Evolutionary conservation across 768 basidiomycete genomes (phyloP).

Genomic region (Lactifluus echinatus): DNA sequence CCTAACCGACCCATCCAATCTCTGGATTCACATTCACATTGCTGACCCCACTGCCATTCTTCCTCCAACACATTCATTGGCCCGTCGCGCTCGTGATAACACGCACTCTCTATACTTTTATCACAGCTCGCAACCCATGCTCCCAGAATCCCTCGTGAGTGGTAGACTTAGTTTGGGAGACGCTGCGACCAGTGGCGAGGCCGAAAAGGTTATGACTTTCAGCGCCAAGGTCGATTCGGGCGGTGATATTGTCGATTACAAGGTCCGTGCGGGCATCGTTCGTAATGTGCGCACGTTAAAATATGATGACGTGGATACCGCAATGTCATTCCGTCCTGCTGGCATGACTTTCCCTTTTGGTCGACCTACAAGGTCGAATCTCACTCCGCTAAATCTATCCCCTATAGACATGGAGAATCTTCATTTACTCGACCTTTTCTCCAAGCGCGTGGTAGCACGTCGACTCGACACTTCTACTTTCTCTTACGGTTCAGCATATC

Average conservation of each 20-base stretch:
- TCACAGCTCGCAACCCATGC: slow-evolving; percentile 58
- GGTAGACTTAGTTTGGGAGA: slow-evolving; percentile 43
- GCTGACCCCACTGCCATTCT: slow-evolving; percentile 85
- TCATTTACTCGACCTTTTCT: slow-evolving; percentile 26
- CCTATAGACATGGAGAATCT: slow-evolving; percentile 23
- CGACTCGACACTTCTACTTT: background rate
- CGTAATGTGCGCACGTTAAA: slow-evolving; percentile 54
- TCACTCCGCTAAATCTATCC: slow-evolving; percentile 2
- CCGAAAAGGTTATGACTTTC: slow-evolving; percentile 67
- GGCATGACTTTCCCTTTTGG: slow-evolving; percentile 38
- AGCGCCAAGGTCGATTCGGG: slow-evolving; percentile 55
- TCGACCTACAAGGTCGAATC: slow-evolving; percentile 10
- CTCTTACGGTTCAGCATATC: background rate
- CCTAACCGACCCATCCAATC: slow-evolving; percentile 43
- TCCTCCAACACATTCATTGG: slow-evolving; percentile 57
- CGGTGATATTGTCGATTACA: slow-evolving; percentile 63
- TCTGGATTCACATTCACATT: slow-evolving; percentile 87
- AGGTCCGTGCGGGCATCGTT: slow-evolving; percentile 64
- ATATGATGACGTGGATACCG: slow-evolving; percentile 60
- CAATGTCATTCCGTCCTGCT: slow-evolving; percentile 29
- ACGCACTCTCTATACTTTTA: slow-evolving; percentile 54
- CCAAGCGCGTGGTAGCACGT: slow-evolving; percentile 5
- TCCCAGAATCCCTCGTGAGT: slow-evolving; percentile 54
- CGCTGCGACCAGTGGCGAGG: slow-evolving; percentile 24
- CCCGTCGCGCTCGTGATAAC: slow-evolving; percentile 45